phyloP scores from a whole-genome alignment of 331 rosid genomes.

The Quercus phellos region DNA sequence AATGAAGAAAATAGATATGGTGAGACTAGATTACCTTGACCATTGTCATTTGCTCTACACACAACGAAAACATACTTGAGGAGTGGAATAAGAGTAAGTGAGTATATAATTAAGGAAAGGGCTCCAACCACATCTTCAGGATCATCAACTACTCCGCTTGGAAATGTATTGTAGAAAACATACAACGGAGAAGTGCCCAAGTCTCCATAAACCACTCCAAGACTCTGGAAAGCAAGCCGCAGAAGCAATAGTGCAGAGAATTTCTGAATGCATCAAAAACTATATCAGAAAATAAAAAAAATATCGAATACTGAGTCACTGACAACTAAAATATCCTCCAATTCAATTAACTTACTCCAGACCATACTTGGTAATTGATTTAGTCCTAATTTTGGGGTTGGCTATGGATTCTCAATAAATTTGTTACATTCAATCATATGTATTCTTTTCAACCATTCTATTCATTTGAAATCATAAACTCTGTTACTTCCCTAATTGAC shows the following conservation, averaged over 20 bases:
- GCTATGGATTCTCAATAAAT: no score
- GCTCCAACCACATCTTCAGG: conserved; percentile 88
- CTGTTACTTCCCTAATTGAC: no score
- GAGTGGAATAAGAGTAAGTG: conserved; percentile 92
- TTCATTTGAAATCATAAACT: no score
- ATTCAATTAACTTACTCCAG: neutral
- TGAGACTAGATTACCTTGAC: conserved; percentile 69
- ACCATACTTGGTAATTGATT: neutral
- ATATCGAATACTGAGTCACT: neutral
- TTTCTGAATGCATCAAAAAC: conserved; percentile 55
- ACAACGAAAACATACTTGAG: conserved; percentile 86
- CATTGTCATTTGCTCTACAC: conserved; percentile 90
- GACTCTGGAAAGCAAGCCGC: conserved; percentile 96
- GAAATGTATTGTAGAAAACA: conserved; percentile 91
- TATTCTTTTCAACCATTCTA: no score
- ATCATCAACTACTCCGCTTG: conserved; percentile 52
- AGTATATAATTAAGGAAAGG: conserved; percentile 91
- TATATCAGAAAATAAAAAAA: conserved; percentile 26
- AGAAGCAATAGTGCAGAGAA: conserved; percentile 76
- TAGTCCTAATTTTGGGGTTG: no score
- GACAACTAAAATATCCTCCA: conserved; percentile 5
- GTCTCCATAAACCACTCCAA: conserved; percentile 98
- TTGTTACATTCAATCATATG: no score
- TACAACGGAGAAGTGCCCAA: conserved; percentile 97
- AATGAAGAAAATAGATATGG: neutral